These are phyloP conservation scores for Rhododendron mucronatum DNA, from an alignment of 148 eudicot species.

Conservation along the genomic window DNA sequence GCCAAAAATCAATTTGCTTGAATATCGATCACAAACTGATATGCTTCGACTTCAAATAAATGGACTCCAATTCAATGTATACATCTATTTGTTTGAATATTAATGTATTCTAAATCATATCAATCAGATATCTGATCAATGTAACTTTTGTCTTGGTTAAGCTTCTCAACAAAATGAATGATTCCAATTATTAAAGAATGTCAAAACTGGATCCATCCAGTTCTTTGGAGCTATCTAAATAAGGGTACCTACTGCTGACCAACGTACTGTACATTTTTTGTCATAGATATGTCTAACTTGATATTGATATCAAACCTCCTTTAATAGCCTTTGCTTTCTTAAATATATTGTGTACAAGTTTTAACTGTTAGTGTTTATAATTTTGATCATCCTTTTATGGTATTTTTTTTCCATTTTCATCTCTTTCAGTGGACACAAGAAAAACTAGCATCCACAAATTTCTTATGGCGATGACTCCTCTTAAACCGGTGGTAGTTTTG, in stretches of 20 bases:
- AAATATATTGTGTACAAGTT: no score
- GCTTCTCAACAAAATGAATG: no score
- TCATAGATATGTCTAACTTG: background rate
- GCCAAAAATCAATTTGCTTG: background rate
- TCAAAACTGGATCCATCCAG: background rate
- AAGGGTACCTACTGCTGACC: no score
- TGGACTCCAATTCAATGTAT: background rate
- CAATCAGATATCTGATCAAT: background rate
- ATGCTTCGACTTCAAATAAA: background rate
- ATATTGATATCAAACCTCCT: background rate
- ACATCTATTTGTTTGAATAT: background rate
- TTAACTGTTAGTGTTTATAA: no score
- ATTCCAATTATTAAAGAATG: no score
- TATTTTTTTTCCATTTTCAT: background rate
- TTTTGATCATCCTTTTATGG: no score
- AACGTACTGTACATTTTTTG: no score
- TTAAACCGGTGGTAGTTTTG: no score
- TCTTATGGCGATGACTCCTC: background rate
- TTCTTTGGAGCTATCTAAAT: no score
- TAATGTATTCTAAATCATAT: background rate
- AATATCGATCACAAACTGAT: background rate
- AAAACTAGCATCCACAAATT: background rate
- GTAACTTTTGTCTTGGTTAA: no score
- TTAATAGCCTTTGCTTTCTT: background rate
- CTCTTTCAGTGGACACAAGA: background rate